A percentile compares a stretch with the other conserved stretches of the same genome.
Evolutionary conservation across 2,329 filamentous ascomycete genomes (phyloP).

Genomic region (Fusarium begoniae): DNA sequence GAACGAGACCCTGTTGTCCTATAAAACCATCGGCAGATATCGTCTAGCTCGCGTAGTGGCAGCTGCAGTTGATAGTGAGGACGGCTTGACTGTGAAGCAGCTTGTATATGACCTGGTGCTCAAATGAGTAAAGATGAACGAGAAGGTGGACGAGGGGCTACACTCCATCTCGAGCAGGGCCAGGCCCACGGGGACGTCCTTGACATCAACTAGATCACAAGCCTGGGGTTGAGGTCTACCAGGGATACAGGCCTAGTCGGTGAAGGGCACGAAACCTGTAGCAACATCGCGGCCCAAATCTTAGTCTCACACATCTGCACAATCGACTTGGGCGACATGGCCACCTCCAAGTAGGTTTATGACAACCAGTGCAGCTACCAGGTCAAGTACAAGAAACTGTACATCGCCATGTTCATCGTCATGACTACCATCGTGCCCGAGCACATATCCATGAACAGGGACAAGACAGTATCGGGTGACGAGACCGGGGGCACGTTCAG

Average conservation of each 20-base stretch:
- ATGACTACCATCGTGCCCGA: too few relatives aligned
- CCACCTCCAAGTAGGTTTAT: not conserved
- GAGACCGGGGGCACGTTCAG: too few relatives aligned
- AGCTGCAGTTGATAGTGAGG: not conserved
- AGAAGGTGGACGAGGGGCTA: not conserved
- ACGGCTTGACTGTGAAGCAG: not conserved
- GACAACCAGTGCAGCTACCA: not conserved
- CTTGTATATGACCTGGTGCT: not conserved
- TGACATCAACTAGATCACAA: not conserved
- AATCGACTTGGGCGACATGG: not conserved
- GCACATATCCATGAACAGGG: not conserved
- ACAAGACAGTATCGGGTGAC: not conserved
- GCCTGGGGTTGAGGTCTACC: not conserved
- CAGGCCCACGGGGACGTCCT: too few relatives aligned
- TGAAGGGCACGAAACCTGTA: too few relatives aligned
- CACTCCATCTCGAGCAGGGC: too few relatives aligned
- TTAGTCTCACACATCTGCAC: not conserved
- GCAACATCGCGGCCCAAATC: not conserved
- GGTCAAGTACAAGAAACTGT: accelerated
- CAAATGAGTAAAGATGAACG: not conserved
- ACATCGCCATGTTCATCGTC: not conserved
- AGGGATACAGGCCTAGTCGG: too few relatives aligned
- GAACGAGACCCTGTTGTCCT: not conserved
- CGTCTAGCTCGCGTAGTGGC: not conserved
- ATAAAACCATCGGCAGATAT: not conserved